A percentile compares a stretch with the other conserved stretches of the same genome.
Evolutionary conservation across 2,329 filamentous ascomycete genomes (phyloP).

Genomic region (Tolypocladium tundrense): DNA sequence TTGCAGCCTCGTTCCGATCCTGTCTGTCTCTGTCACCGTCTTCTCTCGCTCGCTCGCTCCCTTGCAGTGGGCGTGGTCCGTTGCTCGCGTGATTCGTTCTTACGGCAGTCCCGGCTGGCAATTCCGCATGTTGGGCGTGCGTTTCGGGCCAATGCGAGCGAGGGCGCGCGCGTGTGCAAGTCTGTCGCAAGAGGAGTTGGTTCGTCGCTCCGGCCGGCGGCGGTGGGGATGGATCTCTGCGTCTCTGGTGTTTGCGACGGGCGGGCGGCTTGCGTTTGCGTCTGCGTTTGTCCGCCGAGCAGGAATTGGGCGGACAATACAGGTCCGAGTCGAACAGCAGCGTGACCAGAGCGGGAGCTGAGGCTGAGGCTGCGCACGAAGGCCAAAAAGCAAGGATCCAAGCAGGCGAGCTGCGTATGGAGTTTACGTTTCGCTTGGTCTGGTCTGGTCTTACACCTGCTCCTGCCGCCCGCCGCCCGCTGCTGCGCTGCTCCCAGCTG

Average conservation of each 20-base stretch:
- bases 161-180: neutral
- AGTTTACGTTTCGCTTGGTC: neutral
- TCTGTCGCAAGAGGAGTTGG: neutral
- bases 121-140: neutral
- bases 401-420: neutral
- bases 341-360: neutral
- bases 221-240: neutral
- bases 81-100: neutral
- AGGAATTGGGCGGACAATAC: neutral
- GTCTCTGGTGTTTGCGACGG: neutral
- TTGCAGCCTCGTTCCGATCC: constrained; percentile 1
- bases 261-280: neutral
- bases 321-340: neutral
- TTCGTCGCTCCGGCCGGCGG: neutral
- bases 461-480: neutral
- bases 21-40: neutral
- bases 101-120: neutral
- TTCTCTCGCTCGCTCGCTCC: neutral
- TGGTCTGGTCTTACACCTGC: neutral
- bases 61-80: neutral
- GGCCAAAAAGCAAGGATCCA: neutral
- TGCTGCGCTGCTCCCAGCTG: neutral
- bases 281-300: neutral
- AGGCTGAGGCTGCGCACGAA: neutral
- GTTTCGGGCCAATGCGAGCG: neutral